Base-by-base conservation (phyloP, 257 asterid species). In the Nemophila menziesii region DNA sequence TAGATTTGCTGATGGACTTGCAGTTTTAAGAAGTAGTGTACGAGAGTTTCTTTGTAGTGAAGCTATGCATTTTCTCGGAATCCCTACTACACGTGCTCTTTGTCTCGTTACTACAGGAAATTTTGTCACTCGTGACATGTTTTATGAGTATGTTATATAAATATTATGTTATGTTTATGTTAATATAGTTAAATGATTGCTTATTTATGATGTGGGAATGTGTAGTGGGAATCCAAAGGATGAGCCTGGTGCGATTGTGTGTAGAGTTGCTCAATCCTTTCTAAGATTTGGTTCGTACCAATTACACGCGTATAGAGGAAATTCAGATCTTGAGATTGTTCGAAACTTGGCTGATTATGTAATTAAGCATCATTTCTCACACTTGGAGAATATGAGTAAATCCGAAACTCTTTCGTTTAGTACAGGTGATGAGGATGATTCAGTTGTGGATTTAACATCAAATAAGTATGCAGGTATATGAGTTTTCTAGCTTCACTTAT, bases 1-100 rank as follows among this genome's bases (percentile, higher is more conserved):
- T 64, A 79, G 99, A 58, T 90, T 90, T 77, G 99, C 99, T 14
- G 99, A 90, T 68, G 99, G 99, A 37, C 96, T 85, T 49, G 99
- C 99, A 21, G 99, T 90, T 9, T 56, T 90, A 54, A 80, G 99
- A 26, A 90, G 99, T 56, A 90, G 99, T 51, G 75, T 90, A 63
- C 63, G 99, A 40, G 99, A 90, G 52, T 90, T 90, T 58, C 93
- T 90, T 37, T 90, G 99, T 68, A 85, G 99, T 42, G 99, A 90
- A 73, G 99, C 99, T 42, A 81, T 90, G 90, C 94, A 85, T 69
- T 62, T 69, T 56, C 79, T 90, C 36, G 98, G 99, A 59, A 79
- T 90, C 58, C 94, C 99, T 16, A 85, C 99, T 16, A 90, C 99
- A 3, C 95, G 99, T 45, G 99, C 93, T 0, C 73, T 90, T n/a